phyloP scores from a whole-genome alignment of 169 alveolate species.

The Plasmodium falciparum region DNA sequence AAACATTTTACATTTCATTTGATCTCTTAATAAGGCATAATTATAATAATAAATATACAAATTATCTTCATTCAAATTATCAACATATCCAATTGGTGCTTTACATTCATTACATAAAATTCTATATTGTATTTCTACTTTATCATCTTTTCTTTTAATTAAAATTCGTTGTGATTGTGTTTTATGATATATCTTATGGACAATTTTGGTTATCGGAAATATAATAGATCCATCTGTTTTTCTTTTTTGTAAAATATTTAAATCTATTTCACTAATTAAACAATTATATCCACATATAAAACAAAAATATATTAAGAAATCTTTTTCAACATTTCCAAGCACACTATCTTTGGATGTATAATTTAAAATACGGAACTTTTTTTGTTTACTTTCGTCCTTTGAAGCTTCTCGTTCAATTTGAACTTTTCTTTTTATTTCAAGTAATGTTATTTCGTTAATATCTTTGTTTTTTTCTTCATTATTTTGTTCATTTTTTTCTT shows the following conservation, averaged over 20 bases:
- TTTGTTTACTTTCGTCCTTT: conserved; percentile 52
- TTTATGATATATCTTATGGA: conserved; percentile 61
- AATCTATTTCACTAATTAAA: conserved; percentile 70
- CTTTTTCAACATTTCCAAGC: conserved; percentile 48
- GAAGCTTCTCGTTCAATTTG: conserved; percentile 68
- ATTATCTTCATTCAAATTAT: conserved; percentile 30
- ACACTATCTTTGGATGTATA: conserved; percentile 72
- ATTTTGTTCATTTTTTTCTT: neutral
- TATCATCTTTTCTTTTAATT: conserved; percentile 37
- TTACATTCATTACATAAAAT: conserved; percentile 68
- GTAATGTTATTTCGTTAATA: conserved; percentile 40
- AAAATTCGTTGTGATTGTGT: conserved; percentile 36
- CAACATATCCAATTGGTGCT: conserved; percentile 66
- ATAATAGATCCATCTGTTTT: conserved; percentile 66
- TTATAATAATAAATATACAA: conserved; percentile 50
- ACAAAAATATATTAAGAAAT: conserved; percentile 67
- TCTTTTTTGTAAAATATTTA: conserved; percentile 48
- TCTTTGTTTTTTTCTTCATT: conserved; percentile 1
- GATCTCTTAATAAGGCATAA: conserved; percentile 52
- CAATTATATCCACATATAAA: conserved; percentile 75
- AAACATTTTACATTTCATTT: conserved; percentile 48
- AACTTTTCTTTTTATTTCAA: conserved; percentile 74
- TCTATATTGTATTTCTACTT: conserved; percentile 54
- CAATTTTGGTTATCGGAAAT: conserved; percentile 38
- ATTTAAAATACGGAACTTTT: conserved; percentile 63